Evolutionary conservation across 2,329 filamentous ascomycete species (phyloP), one percentile per base, ranked within the genome.

Genomic region (Colletotrichum gloeosporioides): DNA sequence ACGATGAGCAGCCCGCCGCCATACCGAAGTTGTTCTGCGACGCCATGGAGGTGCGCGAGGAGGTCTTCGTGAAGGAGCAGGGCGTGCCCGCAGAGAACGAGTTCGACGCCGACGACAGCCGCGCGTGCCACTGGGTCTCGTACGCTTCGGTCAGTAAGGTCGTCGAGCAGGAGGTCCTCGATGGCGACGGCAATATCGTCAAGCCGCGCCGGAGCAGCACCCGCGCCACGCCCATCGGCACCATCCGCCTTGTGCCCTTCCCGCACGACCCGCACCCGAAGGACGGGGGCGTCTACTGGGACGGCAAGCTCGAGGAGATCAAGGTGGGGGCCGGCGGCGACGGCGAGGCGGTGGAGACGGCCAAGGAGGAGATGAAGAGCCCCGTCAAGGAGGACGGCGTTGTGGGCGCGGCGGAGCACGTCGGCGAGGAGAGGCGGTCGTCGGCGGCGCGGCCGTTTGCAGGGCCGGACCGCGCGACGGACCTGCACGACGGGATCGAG

Each of bases 121-220:
- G 95, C 44, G 93, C 92, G 79, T 96, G 93, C 86, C 96, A 98
- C 84, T 98, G 95, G 94, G 93, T 98, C 34, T 88, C 93, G n/a
- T 98, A 98, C 84, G 92, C 92, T 64, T 92, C 89, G 18, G 89
- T 94, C 72, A 89, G 90, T 70, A 87, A 85, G 65, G 85, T 83
- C 5, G 84, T 85, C 61, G 84, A 85, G 75, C 82, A 83, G 7
- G 88, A 89, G 82, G 79, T 86, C 61, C 85, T 84, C 32, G 86
- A 90, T 80, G 83, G 85, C 7, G 80, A 81, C n/a, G 86, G 85
- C 73, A 83, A 85, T 39, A 81, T 89, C 49, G 63, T 86, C 62
- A 83, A 82, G 22, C 85, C 85, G n/a, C 84, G 87, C 66, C 84
- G 82, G 78, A 89, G 87, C 82, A 86, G 83, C 71, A 89, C 87